These are phyloP conservation scores for Pseudevernia furfuracea DNA, from an alignment of 495 filamentous ascomycete genomes.

Conservation along the genomic window DNA sequence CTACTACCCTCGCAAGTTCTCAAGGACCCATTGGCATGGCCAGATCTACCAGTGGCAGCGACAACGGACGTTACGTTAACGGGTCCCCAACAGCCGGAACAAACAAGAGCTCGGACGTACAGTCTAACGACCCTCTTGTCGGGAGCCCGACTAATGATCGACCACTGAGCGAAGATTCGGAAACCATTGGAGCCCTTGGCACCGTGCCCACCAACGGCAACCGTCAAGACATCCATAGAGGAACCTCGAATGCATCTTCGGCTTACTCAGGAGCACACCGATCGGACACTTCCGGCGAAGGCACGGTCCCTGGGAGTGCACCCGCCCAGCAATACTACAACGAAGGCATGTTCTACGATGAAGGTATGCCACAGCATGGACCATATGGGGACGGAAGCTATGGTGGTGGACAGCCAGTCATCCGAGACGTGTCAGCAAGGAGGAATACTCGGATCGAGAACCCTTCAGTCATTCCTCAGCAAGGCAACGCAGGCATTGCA, in stretches of 20 bases:
- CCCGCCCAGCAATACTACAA: conserved; percentile 44
- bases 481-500: conserved; percentile 89
- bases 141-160: conserved; percentile 35
- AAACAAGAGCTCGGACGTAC: conserved; percentile 59
- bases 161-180: conserved; percentile 58
- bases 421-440: conserved; percentile 85
- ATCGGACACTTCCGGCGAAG: conserved; percentile 79
- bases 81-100: conserved; percentile 62
- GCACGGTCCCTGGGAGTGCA: conserved; percentile 45
- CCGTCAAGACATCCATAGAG: conserved; percentile 62
- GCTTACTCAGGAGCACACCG: conserved; percentile 77
- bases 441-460: conserved; percentile 93
- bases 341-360: conserved; percentile 48
- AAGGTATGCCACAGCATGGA: conserved; percentile 46
- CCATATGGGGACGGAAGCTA: conserved; percentile 51
- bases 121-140: conserved; percentile 62
- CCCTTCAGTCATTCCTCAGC: conserved; percentile 74
- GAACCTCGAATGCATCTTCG: conserved; percentile 92
- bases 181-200: conserved; percentile 70
- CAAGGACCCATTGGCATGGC: conserved; percentile 54
- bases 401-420: conserved; percentile 63
- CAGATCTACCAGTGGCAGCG: conserved; percentile 60
- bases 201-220: conserved; percentile 56
- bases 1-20: conserved; percentile 81
- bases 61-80: conserved; percentile 49